A percentile compares a stretch with the other conserved stretches of the same genome.
Conservation (phyloP, 129 eudicot genomes). For the Arctium lappa region DNA sequence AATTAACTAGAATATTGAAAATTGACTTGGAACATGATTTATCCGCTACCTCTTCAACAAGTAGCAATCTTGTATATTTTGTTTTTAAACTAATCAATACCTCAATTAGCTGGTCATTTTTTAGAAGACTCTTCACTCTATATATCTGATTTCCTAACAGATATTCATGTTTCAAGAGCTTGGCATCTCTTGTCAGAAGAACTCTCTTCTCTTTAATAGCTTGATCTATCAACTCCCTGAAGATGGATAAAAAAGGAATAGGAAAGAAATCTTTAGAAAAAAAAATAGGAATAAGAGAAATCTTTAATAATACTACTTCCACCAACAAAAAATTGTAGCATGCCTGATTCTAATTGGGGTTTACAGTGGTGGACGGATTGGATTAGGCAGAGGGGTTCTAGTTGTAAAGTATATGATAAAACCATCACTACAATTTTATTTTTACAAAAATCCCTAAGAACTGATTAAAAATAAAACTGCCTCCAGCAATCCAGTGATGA, state of each 20-base stretch:
- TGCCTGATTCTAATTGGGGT: neutral
- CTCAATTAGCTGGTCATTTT: constrained; percentile 89
- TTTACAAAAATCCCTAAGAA: neutral
- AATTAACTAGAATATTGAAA: neutral
- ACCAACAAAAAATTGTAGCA: neutral
- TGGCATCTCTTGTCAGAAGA: constrained; percentile 87
- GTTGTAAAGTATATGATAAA: neutral
- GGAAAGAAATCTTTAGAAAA: neutral
- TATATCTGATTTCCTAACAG: constrained; percentile 82
- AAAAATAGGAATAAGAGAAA: neutral
- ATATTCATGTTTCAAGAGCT: constrained; percentile 82
- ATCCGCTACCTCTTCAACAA: neutral
- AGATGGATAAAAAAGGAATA: constrained; percentile 6
- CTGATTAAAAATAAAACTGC: neutral
- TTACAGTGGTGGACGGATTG: neutral
- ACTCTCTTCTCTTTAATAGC: constrained; percentile 83
- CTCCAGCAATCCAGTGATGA: neutral
- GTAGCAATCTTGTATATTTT: neutral
- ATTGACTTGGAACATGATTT: neutral
- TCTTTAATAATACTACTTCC: neutral
- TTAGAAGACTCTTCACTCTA: constrained; percentile 70
- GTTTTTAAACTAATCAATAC: constrained; percentile 33
- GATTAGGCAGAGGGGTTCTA: neutral
- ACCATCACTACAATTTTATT: neutral
- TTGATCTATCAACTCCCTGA: constrained; percentile 84